Evolutionary conservation across 352 stramenopile species (phyloP).

Genomic region (Globisporangium megalacanthum): DNA sequence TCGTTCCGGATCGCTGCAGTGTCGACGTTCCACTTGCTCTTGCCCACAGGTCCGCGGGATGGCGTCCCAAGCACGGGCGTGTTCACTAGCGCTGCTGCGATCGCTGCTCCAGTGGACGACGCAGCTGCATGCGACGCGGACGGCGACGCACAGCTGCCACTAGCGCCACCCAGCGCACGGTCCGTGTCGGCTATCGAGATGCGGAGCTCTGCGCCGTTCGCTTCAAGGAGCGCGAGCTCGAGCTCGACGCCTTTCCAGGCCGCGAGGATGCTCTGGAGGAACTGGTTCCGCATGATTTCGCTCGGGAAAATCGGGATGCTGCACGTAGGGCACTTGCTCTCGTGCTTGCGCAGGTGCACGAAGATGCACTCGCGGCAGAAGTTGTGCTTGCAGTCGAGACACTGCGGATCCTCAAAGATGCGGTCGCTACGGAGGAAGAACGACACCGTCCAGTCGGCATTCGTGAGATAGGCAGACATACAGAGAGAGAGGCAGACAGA

Average conservation of each 20-base stretch:
- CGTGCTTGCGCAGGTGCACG: slow-evolving; percentile 46
- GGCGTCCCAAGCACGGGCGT: slow-evolving; percentile 3
- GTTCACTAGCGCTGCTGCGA: slow-evolving; percentile 2
- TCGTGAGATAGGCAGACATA: too few species aligned
- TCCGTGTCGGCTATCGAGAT: slow-evolving; percentile 32
- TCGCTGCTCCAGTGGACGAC: slow-evolving; percentile 7
- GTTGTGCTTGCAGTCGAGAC: slow-evolving; percentile 86
- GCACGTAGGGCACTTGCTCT: slow-evolving; percentile 64
- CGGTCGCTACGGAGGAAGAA: slow-evolving; percentile 23
- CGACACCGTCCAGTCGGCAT: too few species aligned
- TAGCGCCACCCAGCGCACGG: slow-evolving; percentile 22
- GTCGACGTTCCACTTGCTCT: slow-evolving; percentile 72
- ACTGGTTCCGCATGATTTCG: slow-evolving; percentile 83
- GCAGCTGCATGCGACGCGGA: not conserved
- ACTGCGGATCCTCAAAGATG: slow-evolving; percentile 82
- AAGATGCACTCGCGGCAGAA: slow-evolving; percentile 79
- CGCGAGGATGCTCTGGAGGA: slow-evolving; percentile 75
- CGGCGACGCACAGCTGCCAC: slow-evolving; percentile 9
- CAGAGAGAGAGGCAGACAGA: slow-evolving; percentile 2
- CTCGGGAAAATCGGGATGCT: slow-evolving; percentile 66
- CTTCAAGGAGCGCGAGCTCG: slow-evolving; percentile 38
- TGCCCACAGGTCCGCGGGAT: slow-evolving; percentile 36
- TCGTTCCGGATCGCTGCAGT: slow-evolving; percentile 55
- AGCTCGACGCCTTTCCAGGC: slow-evolving; percentile 74
- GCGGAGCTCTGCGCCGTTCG: slow-evolving; percentile 23